Conservation (phyloP, 2,329 filamentous ascomycete species). For the Blumeriella jaapii region DNA sequence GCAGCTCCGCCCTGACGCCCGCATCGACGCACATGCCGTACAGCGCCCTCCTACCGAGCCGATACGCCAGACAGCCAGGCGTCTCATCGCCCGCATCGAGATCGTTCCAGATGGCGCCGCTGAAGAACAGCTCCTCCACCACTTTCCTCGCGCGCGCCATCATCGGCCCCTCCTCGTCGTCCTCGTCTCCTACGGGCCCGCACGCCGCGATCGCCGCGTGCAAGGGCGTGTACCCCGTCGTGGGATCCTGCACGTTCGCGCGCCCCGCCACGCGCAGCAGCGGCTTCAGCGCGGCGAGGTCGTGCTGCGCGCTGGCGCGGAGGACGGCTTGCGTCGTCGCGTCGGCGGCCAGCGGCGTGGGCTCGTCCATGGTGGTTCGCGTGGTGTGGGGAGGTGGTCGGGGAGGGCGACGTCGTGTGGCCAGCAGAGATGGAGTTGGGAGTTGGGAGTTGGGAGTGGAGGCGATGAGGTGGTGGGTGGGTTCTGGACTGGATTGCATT, state of each 20-base stretch:
- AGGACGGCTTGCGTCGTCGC: constrained; percentile 45
- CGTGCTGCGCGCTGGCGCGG: constrained; percentile 53
- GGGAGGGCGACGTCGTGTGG: too few species aligned
- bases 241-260: constrained; percentile 70
- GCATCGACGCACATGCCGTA: constrained; percentile 82
- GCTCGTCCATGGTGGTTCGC: constrained; percentile 22
- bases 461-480: too few species aligned
- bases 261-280: constrained; percentile 30
- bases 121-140: constrained; percentile 66
- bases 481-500: too few species aligned
- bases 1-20: constrained; percentile 78
- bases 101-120: constrained; percentile 96
- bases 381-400: background rate
- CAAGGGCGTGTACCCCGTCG: constrained; percentile 76
- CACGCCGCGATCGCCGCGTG: constrained; percentile 82
- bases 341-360: constrained; percentile 18
- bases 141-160: constrained; percentile 51
- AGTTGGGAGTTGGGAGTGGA: too few species aligned
- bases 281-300: constrained; percentile 24
- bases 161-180: constrained; percentile 15
- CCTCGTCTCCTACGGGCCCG: constrained; percentile 30
- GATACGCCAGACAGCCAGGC: constrained; percentile 72
- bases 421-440: too few species aligned
- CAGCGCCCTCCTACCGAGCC: constrained; percentile 55
- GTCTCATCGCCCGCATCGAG: constrained; percentile 79